Conservation (phyloP, 495 filamentous ascomycete species). For the Trichoderma reesei region DNA sequence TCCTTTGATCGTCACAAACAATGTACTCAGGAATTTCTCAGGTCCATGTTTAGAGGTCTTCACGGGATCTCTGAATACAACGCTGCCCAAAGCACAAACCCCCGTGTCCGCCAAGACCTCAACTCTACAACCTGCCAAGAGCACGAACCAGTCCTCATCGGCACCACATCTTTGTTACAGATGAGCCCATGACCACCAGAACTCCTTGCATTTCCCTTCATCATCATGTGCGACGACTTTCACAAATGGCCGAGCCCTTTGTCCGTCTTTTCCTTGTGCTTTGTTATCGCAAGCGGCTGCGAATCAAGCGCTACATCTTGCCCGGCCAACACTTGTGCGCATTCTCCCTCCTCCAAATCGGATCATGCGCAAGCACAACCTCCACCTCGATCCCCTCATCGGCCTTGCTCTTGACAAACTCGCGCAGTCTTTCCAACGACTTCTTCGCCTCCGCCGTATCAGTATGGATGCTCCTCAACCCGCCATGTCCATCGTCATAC, state of each 20-base stretch:
- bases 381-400: constrained; percentile 23
- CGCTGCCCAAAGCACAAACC: no score
- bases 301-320: constrained; percentile 12
- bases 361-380: constrained; percentile 38
- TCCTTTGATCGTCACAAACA: no score
- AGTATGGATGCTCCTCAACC: constrained; percentile 32
- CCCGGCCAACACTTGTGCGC: constrained; percentile 27
- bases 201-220: not conserved
- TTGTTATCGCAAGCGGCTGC: no score
- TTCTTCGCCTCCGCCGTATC: constrained; percentile 24
- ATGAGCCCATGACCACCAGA: not conserved
- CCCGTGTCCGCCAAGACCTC: no score
- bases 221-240: not conserved
- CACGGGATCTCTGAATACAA: no score
- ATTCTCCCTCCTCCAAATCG: constrained; percentile 29
- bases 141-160: not conserved
- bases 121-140: not conserved
- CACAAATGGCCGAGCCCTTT: not conserved
- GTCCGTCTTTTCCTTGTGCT: not conserved
- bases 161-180: not conserved
- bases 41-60: no score
- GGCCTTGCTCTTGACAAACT: constrained; percentile 12
- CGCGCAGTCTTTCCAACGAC: constrained; percentile 25
- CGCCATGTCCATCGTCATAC: constrained; percentile 28
- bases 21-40: no score